Evolutionary conservation across 805 yeast genomes (phyloP), one percentile per base, ranked within the genome.

Genomic region (Wickerhamomyces chaumierensis): DNA sequence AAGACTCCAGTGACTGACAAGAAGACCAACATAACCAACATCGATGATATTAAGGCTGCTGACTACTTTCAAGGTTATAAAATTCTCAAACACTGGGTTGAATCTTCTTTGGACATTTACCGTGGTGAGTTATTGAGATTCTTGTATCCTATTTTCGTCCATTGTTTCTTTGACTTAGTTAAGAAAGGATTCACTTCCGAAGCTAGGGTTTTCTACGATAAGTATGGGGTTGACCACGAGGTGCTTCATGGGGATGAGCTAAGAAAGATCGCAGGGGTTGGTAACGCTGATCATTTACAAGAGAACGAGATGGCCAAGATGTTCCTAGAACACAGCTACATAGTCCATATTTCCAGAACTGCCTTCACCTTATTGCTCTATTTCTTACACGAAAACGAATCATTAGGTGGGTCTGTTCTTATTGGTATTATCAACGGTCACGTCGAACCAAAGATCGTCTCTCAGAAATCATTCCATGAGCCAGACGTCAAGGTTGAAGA

Each of bases 61-160:
- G 68, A 75, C 41, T 88, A 83, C 57, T 65, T 71, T n/a, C 69
- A 85, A 35, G 95, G 94, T 2, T 92, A 87, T 61, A 66, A 78
- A 15, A 70, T 85, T 57, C 71, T 87, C 44, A 73, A 83, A 44
- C 78, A 78, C 36, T 92, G 97, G 97, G 83, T 85, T 32, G 95
- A 86, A 48, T 71, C 85, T 15, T 86, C 96, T 0, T 68, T 92
- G 49, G 98, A 90, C 57, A 70, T 92, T 61, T 92, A 92, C 60
- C 81, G 75, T 59, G 87, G 94, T 15, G 96, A 92, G 58, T 68
- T 92, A 43, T 73, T 80, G 40, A 74, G 92, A 46, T 71, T 90
- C 33, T 62, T 90, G 48, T 92, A 83, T 57, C 99, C 99, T 5
- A 68, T 92, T n/a, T 92, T 88, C 60, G 81, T 90, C 37, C 95